These are phyloP conservation scores for Inga leiocalycina DNA, from an alignment of 306 rosid genomes.

Conservation along the genomic window DNA sequence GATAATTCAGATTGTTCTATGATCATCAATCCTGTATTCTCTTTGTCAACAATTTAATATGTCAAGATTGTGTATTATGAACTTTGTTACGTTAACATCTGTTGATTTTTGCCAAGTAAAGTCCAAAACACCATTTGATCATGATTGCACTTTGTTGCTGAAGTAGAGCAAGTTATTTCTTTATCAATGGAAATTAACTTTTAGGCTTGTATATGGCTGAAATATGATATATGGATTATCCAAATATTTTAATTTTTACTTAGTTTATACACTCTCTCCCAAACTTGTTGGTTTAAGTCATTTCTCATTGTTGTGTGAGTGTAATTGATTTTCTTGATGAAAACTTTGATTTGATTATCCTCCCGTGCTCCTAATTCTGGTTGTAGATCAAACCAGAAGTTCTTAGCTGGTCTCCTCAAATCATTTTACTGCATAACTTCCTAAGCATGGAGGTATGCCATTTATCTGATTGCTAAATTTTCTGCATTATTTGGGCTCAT, in stretches of 20 bases:
- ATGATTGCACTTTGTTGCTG: not conserved
- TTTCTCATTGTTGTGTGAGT: conserved; percentile 23
- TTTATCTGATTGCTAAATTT: conserved; percentile 21
- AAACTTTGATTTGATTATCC: conserved; percentile 26
- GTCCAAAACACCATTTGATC: not conserved
- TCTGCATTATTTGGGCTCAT: conserved; percentile 5
- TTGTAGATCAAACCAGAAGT: conserved; percentile 88
- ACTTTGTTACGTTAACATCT: not conserved
- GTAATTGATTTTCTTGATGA: conserved; percentile 19
- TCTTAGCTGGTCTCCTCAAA: conserved; percentile 94
- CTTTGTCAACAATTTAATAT: not conserved
- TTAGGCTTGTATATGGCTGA: not conserved
- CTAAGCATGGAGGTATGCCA: conserved; percentile 77
- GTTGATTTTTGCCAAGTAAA: not conserved
- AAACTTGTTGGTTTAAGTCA: not conserved
- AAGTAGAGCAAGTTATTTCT: not conserved
- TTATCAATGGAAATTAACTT: not conserved
- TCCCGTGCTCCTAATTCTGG: conserved; percentile 16
- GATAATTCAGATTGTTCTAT: not conserved
- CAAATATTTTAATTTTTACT: conserved; percentile 14
- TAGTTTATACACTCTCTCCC: conserved; percentile 11
- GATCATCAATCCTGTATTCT: not conserved
- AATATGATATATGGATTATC: not conserved
- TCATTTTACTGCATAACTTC: conserved; percentile 84
- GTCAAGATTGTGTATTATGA: not conserved